phyloP scores from a whole-genome alignment of 2,329 filamentous ascomycete genomes.

The Clarireedia homoeocarpa region DNA sequence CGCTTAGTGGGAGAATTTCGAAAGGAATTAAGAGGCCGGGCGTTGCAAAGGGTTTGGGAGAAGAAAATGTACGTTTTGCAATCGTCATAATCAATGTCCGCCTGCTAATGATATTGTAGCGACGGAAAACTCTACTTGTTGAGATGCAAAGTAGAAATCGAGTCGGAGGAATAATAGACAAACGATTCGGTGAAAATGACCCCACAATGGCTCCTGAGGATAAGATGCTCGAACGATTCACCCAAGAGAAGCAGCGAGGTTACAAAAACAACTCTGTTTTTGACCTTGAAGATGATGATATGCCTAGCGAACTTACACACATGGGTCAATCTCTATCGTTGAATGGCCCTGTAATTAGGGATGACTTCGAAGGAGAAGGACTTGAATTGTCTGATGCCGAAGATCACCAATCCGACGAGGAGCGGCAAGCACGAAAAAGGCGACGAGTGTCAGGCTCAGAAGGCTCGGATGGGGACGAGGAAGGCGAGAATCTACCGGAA shows the following conservation, averaged over 20 bases:
- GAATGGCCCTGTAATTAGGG: constrained; percentile 43
- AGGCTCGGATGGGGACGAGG: constrained; percentile 42
- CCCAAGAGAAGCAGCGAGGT: constrained; percentile 72
- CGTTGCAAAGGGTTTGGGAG: constrained; percentile 75
- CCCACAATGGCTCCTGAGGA: constrained; percentile 90
- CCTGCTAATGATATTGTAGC: constrained; percentile 14
- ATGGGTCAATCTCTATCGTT: constrained; percentile 68
- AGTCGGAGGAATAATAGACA: constrained; percentile 84
- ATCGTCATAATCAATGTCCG: background rate
- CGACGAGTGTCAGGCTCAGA: constrained; percentile 42
- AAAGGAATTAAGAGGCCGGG: constrained; percentile 65
- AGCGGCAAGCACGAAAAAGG: constrained; percentile 48
- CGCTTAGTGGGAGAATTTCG: constrained; percentile 42
- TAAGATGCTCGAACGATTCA: constrained; percentile 84
- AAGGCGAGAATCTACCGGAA: constrained; percentile 55
- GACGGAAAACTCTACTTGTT: constrained; percentile 13
- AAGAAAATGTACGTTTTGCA: constrained; percentile 59
- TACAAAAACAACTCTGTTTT: constrained; percentile 76
- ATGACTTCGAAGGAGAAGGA: constrained; percentile 77
- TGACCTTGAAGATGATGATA: constrained; percentile 79
- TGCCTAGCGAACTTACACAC: constrained; percentile 68
- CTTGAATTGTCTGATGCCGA: constrained; percentile 51
- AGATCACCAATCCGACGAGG: constrained; percentile 47
- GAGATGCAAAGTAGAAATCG: constrained; percentile 88
- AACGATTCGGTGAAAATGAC: constrained; percentile 92